phyloP scores from a whole-genome alignment of 1,284 basidiomycete species.

The Ganoderma lingzhi region DNA sequence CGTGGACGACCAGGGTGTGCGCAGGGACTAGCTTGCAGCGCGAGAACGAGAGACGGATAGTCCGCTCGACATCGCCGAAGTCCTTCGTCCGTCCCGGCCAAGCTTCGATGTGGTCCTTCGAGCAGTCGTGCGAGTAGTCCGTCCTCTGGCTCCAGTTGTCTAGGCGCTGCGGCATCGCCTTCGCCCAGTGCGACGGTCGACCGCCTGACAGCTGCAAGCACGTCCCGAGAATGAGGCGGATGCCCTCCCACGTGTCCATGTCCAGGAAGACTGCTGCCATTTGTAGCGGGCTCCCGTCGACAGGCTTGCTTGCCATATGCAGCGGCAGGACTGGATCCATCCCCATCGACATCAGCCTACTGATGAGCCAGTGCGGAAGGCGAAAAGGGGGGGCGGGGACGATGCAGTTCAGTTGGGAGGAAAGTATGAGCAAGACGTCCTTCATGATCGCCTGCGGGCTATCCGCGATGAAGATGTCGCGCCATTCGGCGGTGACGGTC shows the following conservation, averaged over 20 bases:
- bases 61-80: slow-evolving; percentile 10
- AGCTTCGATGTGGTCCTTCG: slow-evolving; percentile 5
- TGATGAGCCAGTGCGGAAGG: slow-evolving; percentile 9
- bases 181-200: slow-evolving; percentile 8
- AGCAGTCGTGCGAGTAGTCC: slow-evolving; percentile 7
- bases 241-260: slow-evolving; percentile 1
- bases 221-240: slow-evolving; percentile 9
- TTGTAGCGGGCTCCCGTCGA: not conserved
- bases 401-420: not conserved
- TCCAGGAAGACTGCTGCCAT: not conserved
- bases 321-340: not conserved
- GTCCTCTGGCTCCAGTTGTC: not conserved
- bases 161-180: not conserved
- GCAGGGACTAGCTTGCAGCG: slow-evolving; percentile 2
- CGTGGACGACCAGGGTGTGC: slow-evolving; percentile 3
- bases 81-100: slow-evolving; percentile 12
- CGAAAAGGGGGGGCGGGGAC: slow-evolving; percentile 11
- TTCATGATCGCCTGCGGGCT: not conserved
- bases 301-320: not conserved
- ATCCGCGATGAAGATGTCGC: slow-evolving; percentile 15
- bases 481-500: slow-evolving; percentile 14
- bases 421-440: not conserved
- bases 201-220: not conserved
- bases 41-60: slow-evolving; percentile 14
- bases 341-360: not conserved